Evolutionary conservation across 768 basidiomycete species (phyloP).

Genomic region (Dioszegia crocea): DNA sequence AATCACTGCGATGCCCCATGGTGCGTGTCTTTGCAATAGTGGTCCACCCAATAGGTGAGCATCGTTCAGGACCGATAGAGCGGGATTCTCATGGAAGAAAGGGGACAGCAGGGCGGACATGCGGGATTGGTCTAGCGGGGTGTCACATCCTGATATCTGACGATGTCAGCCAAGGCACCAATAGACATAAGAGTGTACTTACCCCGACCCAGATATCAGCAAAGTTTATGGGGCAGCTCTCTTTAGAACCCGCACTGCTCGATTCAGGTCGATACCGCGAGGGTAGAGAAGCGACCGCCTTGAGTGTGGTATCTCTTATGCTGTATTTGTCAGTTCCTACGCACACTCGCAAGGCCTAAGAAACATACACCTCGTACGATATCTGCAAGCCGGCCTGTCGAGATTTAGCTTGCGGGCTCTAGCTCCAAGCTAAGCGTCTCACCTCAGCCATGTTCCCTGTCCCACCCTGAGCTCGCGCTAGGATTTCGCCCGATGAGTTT

Average conservation of each 20-base stretch:
- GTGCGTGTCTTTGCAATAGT: constrained; percentile 58
- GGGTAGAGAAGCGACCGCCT: constrained; percentile 18
- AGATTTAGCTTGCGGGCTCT: too few relatives aligned
- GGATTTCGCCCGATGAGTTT: constrained; percentile 58
- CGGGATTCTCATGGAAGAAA: constrained; percentile 15
- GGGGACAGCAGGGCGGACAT: constrained; percentile 17
- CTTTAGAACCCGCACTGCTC: background rate
- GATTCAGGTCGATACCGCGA: background rate
- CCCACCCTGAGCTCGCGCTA: constrained; percentile 67
- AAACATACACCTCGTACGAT: background rate
- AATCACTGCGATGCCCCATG: constrained; percentile 64
- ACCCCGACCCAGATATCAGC: constrained; percentile 30
- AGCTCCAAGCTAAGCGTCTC: constrained; percentile 36
- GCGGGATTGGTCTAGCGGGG: constrained; percentile 15
- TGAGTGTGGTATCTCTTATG: constrained; percentile 18
- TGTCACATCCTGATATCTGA: constrained; percentile 35
- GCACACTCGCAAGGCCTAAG: background rate
- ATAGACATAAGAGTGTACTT: constrained; percentile 7
- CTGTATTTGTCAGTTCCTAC: constrained; percentile 23
- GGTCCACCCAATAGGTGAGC: constrained; percentile 79
- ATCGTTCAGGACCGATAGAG: constrained; percentile 65
- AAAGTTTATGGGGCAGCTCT: constrained; percentile 14
- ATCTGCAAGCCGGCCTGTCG: too few relatives aligned
- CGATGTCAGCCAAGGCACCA: background rate
- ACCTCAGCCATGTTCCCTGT: constrained; percentile 85